These are phyloP conservation scores for Endotrypanum monterogeii DNA, from an alignment of 208 protist genomes.

Conservation along the genomic window DNA sequence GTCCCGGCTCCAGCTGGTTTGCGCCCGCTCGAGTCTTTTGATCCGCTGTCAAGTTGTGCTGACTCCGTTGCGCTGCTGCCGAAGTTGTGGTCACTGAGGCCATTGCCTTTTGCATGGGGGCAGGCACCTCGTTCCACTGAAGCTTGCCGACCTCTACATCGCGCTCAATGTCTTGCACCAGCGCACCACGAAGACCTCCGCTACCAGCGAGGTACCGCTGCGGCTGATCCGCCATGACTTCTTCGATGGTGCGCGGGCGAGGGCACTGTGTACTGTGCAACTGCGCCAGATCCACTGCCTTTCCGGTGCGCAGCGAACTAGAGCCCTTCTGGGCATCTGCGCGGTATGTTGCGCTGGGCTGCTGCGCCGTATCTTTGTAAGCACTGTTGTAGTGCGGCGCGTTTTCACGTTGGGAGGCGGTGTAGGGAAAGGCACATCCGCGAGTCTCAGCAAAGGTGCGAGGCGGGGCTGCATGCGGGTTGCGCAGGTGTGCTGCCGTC, in stretches of 20 bases:
- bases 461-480: conserved; percentile 22
- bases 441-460: conserved; percentile 31
- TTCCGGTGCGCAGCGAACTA: conserved; percentile 53
- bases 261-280: conserved; percentile 59
- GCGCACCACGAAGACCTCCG: conserved; percentile 7
- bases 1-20: conserved; percentile 10
- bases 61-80: conserved; percentile 4
- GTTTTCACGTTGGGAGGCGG: conserved; percentile 27
- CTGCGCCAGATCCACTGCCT: conserved; percentile 39
- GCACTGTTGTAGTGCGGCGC: not conserved
- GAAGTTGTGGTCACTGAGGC: conserved; percentile 15
- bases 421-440: conserved; percentile 21
- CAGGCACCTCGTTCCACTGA: conserved; percentile 55
- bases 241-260: conserved; percentile 61
- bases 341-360: conserved; percentile 10
- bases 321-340: conserved; percentile 37
- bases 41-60: conserved; percentile 14
- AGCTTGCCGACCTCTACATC: conserved; percentile 60
- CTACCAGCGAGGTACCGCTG: conserved; percentile 19
- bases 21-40: conserved; percentile 18
- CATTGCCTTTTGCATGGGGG: conserved; percentile 37
- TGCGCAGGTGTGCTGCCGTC: not conserved
- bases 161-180: conserved; percentile 39
- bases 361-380: not conserved
- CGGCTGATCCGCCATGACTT: conserved; percentile 61